A percentile compares a stretch with the other conserved stretches of the same genome.
Conservation (phyloP, 345 rosid species). For the Linum lewisii region DNA sequence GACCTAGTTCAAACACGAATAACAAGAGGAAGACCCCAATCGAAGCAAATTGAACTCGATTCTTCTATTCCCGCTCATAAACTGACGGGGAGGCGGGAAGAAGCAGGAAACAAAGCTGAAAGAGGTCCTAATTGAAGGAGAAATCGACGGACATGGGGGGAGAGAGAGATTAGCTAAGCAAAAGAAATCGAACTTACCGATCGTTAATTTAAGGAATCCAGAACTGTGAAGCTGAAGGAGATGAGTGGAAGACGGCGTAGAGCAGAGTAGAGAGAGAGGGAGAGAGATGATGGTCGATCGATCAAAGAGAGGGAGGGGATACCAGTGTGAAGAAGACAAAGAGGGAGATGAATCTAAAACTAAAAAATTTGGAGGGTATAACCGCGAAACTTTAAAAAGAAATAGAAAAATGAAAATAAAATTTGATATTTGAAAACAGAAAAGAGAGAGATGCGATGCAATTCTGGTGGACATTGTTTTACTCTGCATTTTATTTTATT, state of each 20-base stretch:
- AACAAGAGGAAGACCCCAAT: background rate
- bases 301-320: background rate
- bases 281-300: background rate
- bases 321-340: conserved; percentile 2
- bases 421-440: background rate
- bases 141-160: background rate
- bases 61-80: background rate
- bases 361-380: background rate
- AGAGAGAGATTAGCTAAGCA: background rate
- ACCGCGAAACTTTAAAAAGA: conserved; percentile 9
- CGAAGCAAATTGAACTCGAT: background rate
- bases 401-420: background rate
- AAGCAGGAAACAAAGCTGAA: background rate
- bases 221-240: background rate
- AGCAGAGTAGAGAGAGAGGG: background rate
- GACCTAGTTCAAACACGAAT: background rate
- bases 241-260: background rate
- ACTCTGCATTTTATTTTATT: no score
- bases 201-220: background rate
- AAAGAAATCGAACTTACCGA: conserved; percentile 10
- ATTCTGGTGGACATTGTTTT: no score
- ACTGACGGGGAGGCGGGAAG: background rate
- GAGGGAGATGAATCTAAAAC: background rate
- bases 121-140: background rate
- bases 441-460: background rate